phyloP scores from a whole-genome alignment of 2,329 filamentous ascomycete species.

The Phoma sp. region DNA sequence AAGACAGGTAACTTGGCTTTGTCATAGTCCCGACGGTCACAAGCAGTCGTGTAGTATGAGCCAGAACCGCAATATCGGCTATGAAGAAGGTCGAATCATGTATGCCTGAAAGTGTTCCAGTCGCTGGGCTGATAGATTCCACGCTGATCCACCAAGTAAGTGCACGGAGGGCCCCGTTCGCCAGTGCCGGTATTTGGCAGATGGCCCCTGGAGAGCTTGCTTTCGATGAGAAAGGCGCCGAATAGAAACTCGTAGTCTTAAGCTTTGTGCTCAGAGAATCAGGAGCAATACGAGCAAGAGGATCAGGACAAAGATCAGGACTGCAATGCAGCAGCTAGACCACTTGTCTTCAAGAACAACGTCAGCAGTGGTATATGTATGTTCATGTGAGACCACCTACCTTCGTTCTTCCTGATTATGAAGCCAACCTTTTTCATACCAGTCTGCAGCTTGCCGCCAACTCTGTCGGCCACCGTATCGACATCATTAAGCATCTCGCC shows the following conservation, averaged over 20 bases:
- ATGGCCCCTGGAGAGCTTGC: neutral
- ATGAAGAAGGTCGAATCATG: neutral
- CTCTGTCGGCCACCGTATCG: conserved; percentile 83
- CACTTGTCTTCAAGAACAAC: conserved; percentile 59
- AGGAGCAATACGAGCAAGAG: conserved; percentile 81
- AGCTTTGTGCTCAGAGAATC: conserved; percentile 57
- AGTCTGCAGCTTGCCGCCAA: conserved; percentile 82
- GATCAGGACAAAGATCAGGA: conserved; percentile 88
- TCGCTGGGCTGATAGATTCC: too few species aligned
- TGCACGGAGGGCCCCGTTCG: neutral
- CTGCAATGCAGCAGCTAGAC: conserved; percentile 89
- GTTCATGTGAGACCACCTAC: conserved; percentile 51
- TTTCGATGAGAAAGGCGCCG: neutral
- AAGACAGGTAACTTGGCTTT: neutral
- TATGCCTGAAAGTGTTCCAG: neutral
- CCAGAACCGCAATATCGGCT: neutral
- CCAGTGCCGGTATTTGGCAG: too few species aligned
- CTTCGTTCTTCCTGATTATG: conserved; percentile 89
- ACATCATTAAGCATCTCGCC: conserved; percentile 84
- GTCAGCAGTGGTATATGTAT: conserved; percentile 7
- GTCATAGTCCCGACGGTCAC: neutral
- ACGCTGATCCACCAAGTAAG: neutral
- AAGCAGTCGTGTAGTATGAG: neutral
- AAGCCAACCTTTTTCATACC: conserved; percentile 86
- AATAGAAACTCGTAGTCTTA: too few species aligned